phyloP scores from a whole-genome alignment of 2,329 filamentous ascomycete species.

The Chalara sp. region DNA sequence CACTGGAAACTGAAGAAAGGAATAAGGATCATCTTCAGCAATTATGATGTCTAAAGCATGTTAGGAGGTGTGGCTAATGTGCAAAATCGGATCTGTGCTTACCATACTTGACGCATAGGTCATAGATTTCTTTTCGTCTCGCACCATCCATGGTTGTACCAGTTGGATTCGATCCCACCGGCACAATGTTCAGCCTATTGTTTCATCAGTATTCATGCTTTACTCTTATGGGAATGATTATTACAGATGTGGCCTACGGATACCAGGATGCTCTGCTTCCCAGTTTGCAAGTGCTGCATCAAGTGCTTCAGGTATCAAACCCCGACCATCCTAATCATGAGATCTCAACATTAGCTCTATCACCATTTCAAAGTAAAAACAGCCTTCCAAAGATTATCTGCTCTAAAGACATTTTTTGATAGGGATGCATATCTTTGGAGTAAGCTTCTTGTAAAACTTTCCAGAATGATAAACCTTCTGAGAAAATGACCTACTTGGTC shows the following conservation, averaged over 20 bases:
- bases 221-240: neutral
- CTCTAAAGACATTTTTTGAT: too few relatives aligned
- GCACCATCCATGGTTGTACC: neutral
- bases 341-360: too few relatives aligned
- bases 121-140: neutral
- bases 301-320: neutral
- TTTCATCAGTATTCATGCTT: neutral
- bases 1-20: neutral
- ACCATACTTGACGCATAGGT: neutral
- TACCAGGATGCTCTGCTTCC: neutral
- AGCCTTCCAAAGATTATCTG: too few relatives aligned
- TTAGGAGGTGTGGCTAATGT: neutral
- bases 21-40: neutral
- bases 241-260: neutral
- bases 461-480: too few relatives aligned
- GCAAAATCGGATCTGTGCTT: neutral
- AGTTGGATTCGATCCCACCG: neutral
- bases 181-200: neutral
- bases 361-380: too few relatives aligned
- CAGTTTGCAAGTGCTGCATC: neutral
- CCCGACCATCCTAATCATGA: neutral
- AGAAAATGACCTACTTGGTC: conserved; percentile 38
- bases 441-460: too few relatives aligned
- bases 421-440: too few relatives aligned
- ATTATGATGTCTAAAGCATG: neutral